These are phyloP conservation scores for Phoma sp. DNA, from an alignment of 2,329 filamentous ascomycete species.

Conservation along the genomic window DNA sequence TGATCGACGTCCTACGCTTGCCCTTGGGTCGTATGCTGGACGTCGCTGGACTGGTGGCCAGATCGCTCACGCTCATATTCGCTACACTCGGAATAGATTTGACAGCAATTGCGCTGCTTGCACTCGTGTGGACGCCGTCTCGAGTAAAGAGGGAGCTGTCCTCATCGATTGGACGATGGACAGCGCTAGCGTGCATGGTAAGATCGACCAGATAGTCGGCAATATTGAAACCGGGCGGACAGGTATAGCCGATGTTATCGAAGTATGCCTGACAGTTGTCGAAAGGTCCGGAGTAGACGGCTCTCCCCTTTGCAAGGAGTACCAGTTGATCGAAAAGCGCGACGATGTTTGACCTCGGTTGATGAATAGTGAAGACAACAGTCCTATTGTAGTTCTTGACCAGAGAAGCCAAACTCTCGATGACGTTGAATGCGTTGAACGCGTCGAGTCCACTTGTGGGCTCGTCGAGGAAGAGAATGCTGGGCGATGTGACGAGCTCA, in stretches of 20 bases:
- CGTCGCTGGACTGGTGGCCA: conserved; percentile 64
- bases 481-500: conserved; percentile 95
- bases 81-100: conserved; percentile 90
- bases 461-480: conserved; percentile 95
- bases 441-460: conserved; percentile 95
- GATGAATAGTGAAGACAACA: conserved; percentile 97
- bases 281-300: conserved; percentile 94
- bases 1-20: conserved; percentile 80
- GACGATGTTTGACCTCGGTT: conserved; percentile 97
- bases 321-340: conserved; percentile 95
- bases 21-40: conserved; percentile 68
- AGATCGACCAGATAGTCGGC: conserved; percentile 97
- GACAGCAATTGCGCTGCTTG: conserved; percentile 84
- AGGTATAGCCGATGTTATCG: conserved; percentile 87
- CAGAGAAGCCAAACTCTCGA: conserved; percentile 92
- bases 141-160: conserved; percentile 64
- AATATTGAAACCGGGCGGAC: conserved; percentile 97
- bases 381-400: conserved; percentile 97
- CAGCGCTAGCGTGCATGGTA: conserved; percentile 87
- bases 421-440: conserved; percentile 97
- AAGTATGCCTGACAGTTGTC: conserved; percentile 89
- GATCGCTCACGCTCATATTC: conserved; percentile 70
- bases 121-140: conserved; percentile 72
- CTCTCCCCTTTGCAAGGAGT: conserved; percentile 83
- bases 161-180: conserved; percentile 61